A percentile compares a stretch with the other conserved stretches of the same genome.
These are phyloP conservation scores for Strobilomyces dryophilus DNA, from an alignment of 768 basidiomycete genomes.

Conservation along the genomic window DNA sequence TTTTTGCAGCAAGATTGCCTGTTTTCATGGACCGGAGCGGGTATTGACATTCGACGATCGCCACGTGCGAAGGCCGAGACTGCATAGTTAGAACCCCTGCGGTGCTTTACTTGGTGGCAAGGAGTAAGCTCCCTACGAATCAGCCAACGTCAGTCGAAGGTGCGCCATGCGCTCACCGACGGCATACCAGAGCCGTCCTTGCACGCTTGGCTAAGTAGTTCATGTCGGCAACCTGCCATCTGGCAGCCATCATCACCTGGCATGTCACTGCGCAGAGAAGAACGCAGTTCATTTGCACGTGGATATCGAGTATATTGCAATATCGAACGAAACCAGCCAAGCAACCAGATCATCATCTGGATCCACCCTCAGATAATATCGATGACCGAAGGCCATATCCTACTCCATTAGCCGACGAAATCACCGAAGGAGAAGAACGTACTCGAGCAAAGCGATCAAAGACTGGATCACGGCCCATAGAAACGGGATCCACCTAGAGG, in stretches of 20 bases:
- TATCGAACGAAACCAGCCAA: background rate
- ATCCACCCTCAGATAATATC: conserved; percentile 33
- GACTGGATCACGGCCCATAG: conserved; percentile 39
- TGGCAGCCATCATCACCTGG: background rate
- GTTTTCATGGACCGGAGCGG: background rate
- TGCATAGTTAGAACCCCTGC: no score
- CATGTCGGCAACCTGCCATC: background rate
- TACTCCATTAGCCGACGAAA: conserved; percentile 10
- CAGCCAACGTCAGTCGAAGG: background rate
- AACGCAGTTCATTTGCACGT: no score
- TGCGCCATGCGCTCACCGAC: no score
- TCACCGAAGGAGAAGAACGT: background rate
- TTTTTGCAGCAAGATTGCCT: background rate
- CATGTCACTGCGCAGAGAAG: background rate
- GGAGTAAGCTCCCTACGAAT: background rate
- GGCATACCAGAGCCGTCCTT: no score
- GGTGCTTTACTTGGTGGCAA: background rate
- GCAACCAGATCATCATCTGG: no score
- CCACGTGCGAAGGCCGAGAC: background rate
- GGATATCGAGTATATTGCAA: background rate
- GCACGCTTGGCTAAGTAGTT: background rate
- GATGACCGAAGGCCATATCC: conserved; percentile 42
- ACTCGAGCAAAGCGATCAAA: conserved; percentile 40
- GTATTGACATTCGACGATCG: background rate
- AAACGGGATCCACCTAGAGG: conserved; percentile 37